Conservation (phyloP, 768 basidiomycete genomes). For the Termitomyces sp. region DNA sequence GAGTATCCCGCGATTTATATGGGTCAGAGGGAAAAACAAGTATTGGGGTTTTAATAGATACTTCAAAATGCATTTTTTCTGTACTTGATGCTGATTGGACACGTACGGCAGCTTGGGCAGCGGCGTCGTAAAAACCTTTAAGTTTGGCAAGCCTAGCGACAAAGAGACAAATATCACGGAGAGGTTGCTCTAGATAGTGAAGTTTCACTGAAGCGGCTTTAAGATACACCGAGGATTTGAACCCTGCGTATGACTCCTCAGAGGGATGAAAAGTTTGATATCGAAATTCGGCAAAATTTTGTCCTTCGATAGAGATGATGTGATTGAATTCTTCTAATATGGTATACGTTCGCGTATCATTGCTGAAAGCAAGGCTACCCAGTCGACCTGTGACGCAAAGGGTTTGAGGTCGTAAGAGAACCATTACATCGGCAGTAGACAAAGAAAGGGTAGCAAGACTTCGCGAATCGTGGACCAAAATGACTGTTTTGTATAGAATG, state of each 20-base stretch:
- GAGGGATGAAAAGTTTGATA: conserved; percentile 87
- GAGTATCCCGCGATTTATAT: conserved; percentile 51
- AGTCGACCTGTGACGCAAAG: conserved; percentile 77
- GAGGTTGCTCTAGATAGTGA: conserved; percentile 84
- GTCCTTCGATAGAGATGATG: conserved; percentile 88
- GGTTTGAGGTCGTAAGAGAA: conserved; percentile 66
- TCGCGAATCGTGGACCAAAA: conserved; percentile 65
- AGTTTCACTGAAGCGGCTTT: conserved; percentile 87
- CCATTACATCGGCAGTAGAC: conserved; percentile 82
- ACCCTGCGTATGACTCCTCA: conserved; percentile 63
- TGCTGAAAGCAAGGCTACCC: conserved; percentile 77
- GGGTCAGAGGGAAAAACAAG: conserved; percentile 78
- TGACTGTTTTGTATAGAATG: conserved; percentile 39
- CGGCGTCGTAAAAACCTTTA: conserved; percentile 92
- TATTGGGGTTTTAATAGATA: conserved; percentile 91
- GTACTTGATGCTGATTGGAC: conserved; percentile 87
- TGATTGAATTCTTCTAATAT: conserved; percentile 70
- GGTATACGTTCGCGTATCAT: conserved; percentile 51
- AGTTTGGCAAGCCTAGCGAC: conserved; percentile 80
- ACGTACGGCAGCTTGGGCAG: conserved; percentile 75
- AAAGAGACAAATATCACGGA: conserved; percentile 85
- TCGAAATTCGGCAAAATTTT: conserved; percentile 88
- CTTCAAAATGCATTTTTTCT: conserved; percentile 87
- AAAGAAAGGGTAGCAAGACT: conserved; percentile 82
- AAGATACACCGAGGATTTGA: conserved; percentile 79